Base-by-base conservation (phyloP, 192 early-diverging fungal species). In the Paraglomus brasilianum region DNA sequence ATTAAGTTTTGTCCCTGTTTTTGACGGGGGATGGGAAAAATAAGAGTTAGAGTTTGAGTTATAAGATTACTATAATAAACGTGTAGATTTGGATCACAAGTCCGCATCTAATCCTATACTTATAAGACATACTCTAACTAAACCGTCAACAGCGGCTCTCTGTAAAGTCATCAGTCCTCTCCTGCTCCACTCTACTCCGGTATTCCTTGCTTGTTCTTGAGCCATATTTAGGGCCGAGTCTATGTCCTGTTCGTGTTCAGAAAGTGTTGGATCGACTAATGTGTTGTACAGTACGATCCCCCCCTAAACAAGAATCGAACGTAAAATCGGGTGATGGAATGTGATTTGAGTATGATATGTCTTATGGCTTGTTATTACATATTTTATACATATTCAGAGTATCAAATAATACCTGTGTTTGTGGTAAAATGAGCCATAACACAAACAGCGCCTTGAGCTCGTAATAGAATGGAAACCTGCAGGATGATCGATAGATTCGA, bases 401-500 rank as follows among this genome's bases (percentile, higher is more conserved):
- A 24, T n/a, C 22, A n/a, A n/a, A n/a, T n/a, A n/a, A n/a, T 71
- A 71, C 70, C 57, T 58, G 65, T 19, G 72, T 69, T 44, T 69
- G 64, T 0, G 72, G 72, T 8, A 73, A 38, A 17, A 73, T 66
- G 19, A 73, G 42, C 72, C 72, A 73, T 14, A 73, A 39, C 19
- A 73, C 51, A 46, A 73, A 73, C 19, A 66, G 5, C 38, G 68
- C 48, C 40, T 73, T 73, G 15, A 73, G 19, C 17, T 73, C 72
- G 13, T 73, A 66, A 39, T 73, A 73, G 41, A 73, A 73, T 40
- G 72, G 72, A 8, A 73, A 68, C 71, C 71, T 72, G 22, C 14
- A 10, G n/a, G n/a, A n/a, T n/a, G n/a, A n/a, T n/a, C n/a, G n/a
- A 58, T 14, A 10, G 36, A 58, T 19, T 10, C 14, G 56, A 58